Conservation (phyloP, 2,329 filamentous ascomycete species). For the Neurospora sp. region DNA sequence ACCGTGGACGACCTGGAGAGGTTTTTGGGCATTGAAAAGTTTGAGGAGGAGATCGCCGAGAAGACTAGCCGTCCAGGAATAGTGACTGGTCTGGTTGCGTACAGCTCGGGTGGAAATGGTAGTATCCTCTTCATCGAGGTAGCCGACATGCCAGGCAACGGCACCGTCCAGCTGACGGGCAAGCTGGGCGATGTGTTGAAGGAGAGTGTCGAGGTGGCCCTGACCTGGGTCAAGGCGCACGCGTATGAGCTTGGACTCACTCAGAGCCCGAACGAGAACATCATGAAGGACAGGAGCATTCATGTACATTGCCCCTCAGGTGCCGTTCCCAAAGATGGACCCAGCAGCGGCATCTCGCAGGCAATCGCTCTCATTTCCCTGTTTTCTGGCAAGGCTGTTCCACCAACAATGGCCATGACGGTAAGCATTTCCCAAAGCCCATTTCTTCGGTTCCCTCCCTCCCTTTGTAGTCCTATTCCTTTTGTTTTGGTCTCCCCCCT, state of each 20-base stretch:
- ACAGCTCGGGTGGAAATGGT: conserved; percentile 84
- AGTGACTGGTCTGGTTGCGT: conserved; percentile 92
- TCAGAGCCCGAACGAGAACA: conserved; percentile 70
- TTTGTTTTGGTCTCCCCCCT: conserved; percentile 4
- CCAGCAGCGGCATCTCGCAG: conserved; percentile 82
- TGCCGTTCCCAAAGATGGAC: conserved; percentile 88
- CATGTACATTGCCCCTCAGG: conserved; percentile 95
- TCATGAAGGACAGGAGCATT: conserved; percentile 90
- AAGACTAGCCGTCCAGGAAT: conserved; percentile 76
- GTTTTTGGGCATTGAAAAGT: conserved; percentile 87
- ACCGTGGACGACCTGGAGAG: conserved; percentile 74
- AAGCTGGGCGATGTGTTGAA: conserved; percentile 96
- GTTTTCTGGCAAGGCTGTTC: conserved; percentile 76
- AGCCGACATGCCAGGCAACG: conserved; percentile 89
- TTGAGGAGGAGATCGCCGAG: conserved; percentile 91
- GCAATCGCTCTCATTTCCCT: conserved; percentile 87
- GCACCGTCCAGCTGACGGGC: conserved; percentile 87
- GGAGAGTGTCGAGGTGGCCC: conserved; percentile 89
- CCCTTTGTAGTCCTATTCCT: not conserved
- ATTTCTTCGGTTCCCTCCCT: not conserved
- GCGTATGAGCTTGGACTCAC: conserved; percentile 84
- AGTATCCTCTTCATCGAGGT: conserved; percentile 98
- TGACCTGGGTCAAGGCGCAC: conserved; percentile 95
- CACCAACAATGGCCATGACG: conserved; percentile 93
- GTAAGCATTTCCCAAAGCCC: conserved; percentile 30